Conservation (phyloP, 495 filamentous ascomycete genomes). For the Trichoderma asperelloides region DNA sequence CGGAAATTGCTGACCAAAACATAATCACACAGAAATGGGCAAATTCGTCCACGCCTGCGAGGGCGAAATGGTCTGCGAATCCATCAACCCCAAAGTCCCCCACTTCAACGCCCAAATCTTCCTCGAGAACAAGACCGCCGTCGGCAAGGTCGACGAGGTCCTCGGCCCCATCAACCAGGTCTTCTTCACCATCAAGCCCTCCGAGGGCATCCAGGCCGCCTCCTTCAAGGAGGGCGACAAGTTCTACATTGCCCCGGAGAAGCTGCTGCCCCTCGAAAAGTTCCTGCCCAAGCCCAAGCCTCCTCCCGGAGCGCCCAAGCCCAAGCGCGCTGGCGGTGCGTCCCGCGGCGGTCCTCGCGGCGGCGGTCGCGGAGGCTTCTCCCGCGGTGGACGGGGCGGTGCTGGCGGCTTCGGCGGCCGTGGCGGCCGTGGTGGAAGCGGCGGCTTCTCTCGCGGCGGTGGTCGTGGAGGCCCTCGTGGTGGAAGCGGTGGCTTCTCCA, state of each 20-base stretch:
- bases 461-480: constrained; percentile 16
- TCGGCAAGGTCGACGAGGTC: constrained; percentile 93
- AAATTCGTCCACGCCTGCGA: constrained; percentile 87
- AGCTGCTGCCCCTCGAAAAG: constrained; percentile 87
- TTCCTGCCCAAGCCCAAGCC: constrained; percentile 95
- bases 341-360: constrained; percentile 38
- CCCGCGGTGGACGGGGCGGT: constrained; percentile 31
- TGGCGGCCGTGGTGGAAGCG: constrained; percentile 14
- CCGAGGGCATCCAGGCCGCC: constrained; percentile 86
- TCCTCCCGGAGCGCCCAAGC: constrained; percentile 51
- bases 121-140: constrained; percentile 90
- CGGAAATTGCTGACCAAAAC: background rate
- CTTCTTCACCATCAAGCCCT: constrained; percentile 93
- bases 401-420: constrained; percentile 18
- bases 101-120: constrained; percentile 99
- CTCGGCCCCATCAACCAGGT: constrained; percentile 93
- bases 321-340: constrained; percentile 40
- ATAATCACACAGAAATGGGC: constrained; percentile 63
- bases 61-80: constrained; percentile 93
- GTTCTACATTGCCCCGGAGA: constrained; percentile 91
- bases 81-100: constrained; percentile 87
- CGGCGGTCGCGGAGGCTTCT: constrained; percentile 29
- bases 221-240: constrained; percentile 96
- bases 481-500: constrained; percentile 14
- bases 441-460: constrained; percentile 14